Evolutionary conservation across 2,329 filamentous ascomycete genomes (phyloP), one percentile per base, ranked within the genome.

Genomic region (Bipolaris bicolor): DNA sequence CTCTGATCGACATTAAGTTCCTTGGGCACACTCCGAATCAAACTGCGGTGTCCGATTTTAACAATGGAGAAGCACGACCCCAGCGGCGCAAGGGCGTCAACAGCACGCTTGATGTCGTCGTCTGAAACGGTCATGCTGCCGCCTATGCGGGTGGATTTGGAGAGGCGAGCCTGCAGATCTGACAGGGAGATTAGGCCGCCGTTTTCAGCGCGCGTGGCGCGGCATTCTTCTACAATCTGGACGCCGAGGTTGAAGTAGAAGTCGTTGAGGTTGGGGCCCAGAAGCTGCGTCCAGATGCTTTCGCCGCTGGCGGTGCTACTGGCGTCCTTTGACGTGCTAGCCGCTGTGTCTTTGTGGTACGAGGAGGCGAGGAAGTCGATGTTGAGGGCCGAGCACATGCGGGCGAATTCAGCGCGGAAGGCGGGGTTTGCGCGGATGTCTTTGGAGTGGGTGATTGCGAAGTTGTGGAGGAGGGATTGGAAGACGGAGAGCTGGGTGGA

Each of bases 231-330:
- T 5, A 99, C 95, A 0, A 98, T 90, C 48, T 91, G 85, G n/a
- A 98, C 94, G 1, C 92, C 95, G 44, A 99, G 86, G 80, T 96
- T 94, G 77, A 98, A 98, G 80, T 98, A 99, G 74, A 99, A 99
- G 77, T 99, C 95, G 74, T 97, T 96, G 66, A 99, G 93, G 68
- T 88, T 92, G 58, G 90, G 87, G 29, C 95, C 95, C 18, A 98
- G 84, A 61, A 98, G 86, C 80, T 97, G 93, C 7, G 92, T 90
- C 94, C 95, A 98, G 57, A 97, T 88, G 57, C 89, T 95, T 16
- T 86, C 86, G 1, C 79, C 82, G n/a, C 18, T 45, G 43, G 26
- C 15, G 4, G 26, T 7, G 9, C 9, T 7, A 3, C 9, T 13
- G 26, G 43, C 16, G 37, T 16, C 15, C 4, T 31, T 31, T 1